phyloP scores from a whole-genome alignment of 306 rosid genomes.

The Quercus mongolica region DNA sequence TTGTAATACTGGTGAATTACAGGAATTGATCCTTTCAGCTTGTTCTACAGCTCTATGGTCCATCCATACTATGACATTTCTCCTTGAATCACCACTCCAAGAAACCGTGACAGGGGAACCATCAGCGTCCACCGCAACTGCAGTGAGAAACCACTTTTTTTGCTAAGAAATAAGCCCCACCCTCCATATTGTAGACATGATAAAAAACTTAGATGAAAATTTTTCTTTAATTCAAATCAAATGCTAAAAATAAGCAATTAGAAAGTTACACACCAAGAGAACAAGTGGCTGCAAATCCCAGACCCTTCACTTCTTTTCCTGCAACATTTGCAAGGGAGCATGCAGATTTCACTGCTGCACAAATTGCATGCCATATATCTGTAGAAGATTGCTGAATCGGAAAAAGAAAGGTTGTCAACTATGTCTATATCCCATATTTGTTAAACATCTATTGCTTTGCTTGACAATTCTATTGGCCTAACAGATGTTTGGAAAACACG shows the following conservation, averaged over 20 bases:
- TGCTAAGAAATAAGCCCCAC: not conserved
- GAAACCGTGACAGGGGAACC: conserved; percentile 92
- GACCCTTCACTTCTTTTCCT: conserved; percentile 66
- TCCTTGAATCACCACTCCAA: conserved; percentile 90
- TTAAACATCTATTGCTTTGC: conserved; percentile 10
- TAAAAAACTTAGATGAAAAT: not conserved
- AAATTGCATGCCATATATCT: conserved; percentile 94
- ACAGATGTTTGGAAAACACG: not conserved
- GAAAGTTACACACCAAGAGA: conserved; percentile 66
- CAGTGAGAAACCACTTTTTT: conserved; percentile 22
- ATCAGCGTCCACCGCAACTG: conserved; percentile 92
- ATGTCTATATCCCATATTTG: conserved; percentile 11
- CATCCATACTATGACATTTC: conserved; percentile 97
- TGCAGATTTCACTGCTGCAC: conserved; percentile 83
- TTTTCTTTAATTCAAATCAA: not conserved
- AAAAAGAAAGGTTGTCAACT: conserved; percentile 19
- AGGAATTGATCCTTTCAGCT: conserved; percentile 81
- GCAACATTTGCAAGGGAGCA: conserved; percentile 69
- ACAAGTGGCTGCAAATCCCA: conserved; percentile 96
- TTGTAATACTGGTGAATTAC: conserved; percentile 75
- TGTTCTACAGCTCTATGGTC: conserved; percentile 96
- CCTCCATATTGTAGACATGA: not conserved
- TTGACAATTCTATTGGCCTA: not conserved
- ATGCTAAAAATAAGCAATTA: not conserved
- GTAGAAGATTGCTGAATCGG: conserved; percentile 93